phyloP scores from a whole-genome alignment of 2,329 filamentous ascomycete genomes.

The Fonsecaea monophora region DNA sequence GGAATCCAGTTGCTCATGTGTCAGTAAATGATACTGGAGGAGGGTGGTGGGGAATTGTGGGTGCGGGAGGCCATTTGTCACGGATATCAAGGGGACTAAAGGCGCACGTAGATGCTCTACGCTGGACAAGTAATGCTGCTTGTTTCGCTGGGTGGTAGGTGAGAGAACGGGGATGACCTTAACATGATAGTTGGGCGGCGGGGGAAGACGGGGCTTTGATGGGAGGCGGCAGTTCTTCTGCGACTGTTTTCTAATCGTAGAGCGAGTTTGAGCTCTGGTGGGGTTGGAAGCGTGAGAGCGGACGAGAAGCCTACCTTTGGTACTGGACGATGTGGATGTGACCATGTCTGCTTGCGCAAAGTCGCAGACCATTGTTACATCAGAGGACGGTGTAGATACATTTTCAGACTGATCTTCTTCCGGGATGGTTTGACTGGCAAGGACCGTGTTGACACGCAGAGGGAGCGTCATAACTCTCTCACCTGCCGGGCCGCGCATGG shows the following conservation, averaged over 20 bases:
- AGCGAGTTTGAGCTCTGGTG: constrained; percentile 21
- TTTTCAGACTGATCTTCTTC: constrained; percentile 5
- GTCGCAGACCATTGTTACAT: constrained; percentile 15
- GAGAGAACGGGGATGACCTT: constrained; percentile 22
- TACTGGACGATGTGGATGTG: neutral
- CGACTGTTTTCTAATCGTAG: constrained; percentile 31
- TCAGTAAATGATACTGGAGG: constrained; percentile 52
- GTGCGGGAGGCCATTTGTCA: constrained; percentile 47
- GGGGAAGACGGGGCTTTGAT: neutral
- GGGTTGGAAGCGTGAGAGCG: constrained; percentile 17
- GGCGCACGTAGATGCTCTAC: constrained; percentile 44
- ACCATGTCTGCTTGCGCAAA: constrained; percentile 11
- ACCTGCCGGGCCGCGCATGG: constrained; percentile 23
- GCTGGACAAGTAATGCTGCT: constrained; percentile 24
- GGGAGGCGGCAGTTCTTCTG: constrained; percentile 13
- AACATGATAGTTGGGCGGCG: constrained; percentile 30
- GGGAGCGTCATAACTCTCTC: constrained; percentile 29
- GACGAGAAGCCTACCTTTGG: neutral
- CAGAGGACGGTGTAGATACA: constrained; percentile 9
- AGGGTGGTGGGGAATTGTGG: constrained; percentile 49
- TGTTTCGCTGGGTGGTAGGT: constrained; percentile 14
- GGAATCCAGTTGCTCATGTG: constrained; percentile 49
- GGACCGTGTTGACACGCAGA: constrained; percentile 33
- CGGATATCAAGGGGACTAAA: constrained; percentile 48
- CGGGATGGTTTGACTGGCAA: constrained; percentile 10